Evolutionary conservation across 805 yeast genomes (phyloP), one percentile per base, ranked within the genome.

Genomic region (Candida odintsovae): DNA sequence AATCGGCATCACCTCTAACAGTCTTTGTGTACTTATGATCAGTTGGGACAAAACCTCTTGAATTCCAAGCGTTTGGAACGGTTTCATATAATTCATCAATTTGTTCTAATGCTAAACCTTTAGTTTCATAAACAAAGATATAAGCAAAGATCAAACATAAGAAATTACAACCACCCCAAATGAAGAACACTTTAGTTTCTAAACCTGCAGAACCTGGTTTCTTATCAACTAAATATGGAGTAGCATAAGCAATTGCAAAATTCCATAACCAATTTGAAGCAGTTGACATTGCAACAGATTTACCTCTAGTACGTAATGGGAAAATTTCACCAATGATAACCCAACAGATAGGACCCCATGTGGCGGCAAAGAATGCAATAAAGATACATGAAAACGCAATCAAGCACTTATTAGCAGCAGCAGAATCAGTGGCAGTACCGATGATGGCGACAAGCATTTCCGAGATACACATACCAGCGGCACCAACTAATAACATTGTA

Each of bases 291-390:
- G 86, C 79, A 47, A 83, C 78, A 48, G 86, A 86, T 62, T 81
- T 82, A 46, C 86, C 86, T 63, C 95, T 78, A 51, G 82, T 78
- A 63, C 83, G 78, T 45, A 86, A 77, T 51, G 90, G 87, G 74
- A 76, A 86, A 41, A 76, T 67, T 57, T 78, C 84, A 56, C 81
- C 80, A 56, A 69, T 65, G 46, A 77, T 64, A 41, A 78, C 86
- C 90, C 92, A 86, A 36, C 78, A 80, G 50, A 77, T 79, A 36
- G 94, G 90, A 63, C 92, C 92, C 92, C 94, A 87, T 21, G 92
- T 77, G 4, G 87, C 74, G 9, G 94, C 95, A 69, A 85, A 84
- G 63, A 82, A 82, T 46, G 83, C 80, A 54, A 87, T 82, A 62
- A 83, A 87, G 50, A 76, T 51, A 63, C 80, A 78, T 5, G 72